phyloP scores from a whole-genome alignment of 306 rosid genomes.

The Rubus parviflorus region DNA sequence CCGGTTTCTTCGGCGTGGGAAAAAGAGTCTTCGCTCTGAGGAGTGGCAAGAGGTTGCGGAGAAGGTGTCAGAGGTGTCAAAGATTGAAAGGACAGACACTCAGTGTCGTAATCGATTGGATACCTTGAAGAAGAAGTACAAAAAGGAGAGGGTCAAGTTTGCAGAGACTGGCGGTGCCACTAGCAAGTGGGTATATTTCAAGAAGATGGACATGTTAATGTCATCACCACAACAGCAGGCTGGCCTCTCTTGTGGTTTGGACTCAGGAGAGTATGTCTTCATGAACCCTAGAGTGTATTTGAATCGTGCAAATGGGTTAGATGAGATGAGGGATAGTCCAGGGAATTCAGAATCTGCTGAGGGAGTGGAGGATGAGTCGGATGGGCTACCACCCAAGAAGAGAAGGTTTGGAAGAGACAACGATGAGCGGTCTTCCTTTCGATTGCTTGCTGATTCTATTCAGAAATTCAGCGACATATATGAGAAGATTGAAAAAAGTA shows the following conservation, averaged over 20 bases:
- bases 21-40: constrained; percentile 87
- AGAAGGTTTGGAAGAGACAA: constrained; percentile 47
- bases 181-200: constrained; percentile 76
- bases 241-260: constrained; percentile 71
- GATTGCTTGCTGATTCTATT: constrained; percentile 75
- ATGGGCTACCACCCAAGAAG: constrained; percentile 61
- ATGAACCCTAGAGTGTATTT: constrained; percentile 61
- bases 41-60: constrained; percentile 96
- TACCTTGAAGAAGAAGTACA: constrained; percentile 85
- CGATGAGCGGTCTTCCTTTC: constrained; percentile 53
- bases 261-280: constrained; percentile 66
- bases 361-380: constrained; percentile 52
- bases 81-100: constrained; percentile 68
- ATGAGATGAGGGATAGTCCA: constrained; percentile 78
- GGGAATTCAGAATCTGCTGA: constrained; percentile 58
- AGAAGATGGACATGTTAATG: constrained; percentile 72
- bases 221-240: constrained; percentile 56
- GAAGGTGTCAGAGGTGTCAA: constrained; percentile 75
- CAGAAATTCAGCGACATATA: constrained; percentile 69
- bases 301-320: constrained; percentile 65
- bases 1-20: constrained; percentile 73
- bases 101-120: constrained; percentile 88
- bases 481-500: constrained; percentile 70
- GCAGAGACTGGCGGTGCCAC: constrained; percentile 35
- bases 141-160: constrained; percentile 72